Evolutionary conservation across 2,329 filamentous ascomycete genomes (phyloP).

Genomic region (Sarocladiaceae sp.): DNA sequence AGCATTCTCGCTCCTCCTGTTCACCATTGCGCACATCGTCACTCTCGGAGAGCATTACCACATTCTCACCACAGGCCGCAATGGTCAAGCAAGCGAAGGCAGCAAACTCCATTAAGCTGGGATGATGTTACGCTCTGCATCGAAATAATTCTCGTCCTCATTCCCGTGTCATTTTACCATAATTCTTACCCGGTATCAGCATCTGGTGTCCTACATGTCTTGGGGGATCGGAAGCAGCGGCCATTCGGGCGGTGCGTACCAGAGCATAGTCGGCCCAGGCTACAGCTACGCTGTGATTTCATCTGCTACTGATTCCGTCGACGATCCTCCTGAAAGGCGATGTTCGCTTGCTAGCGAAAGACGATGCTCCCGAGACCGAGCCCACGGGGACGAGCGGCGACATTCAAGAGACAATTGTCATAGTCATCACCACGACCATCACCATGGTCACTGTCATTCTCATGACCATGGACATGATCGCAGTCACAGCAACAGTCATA

Average conservation of each 20-base stretch:
- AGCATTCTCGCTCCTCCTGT: no score
- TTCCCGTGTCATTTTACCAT: no score
- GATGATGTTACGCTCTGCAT: neutral
- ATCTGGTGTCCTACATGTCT: no score
- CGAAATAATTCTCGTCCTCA: no score
- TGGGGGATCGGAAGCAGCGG: neutral
- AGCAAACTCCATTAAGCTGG: no score
- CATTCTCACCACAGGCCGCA: no score
- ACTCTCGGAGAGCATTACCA: no score
- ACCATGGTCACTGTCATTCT: neutral
- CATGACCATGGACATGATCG: neutral
- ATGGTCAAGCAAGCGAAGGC: no score
- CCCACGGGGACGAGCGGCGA: neutral
- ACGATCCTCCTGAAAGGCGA: neutral
- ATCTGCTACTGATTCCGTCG: neutral
- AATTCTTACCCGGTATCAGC: no score
- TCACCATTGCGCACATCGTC: no score
- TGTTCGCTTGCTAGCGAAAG: neutral
- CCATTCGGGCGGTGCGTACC: neutral
- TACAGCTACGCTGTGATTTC: conserved; percentile 5
- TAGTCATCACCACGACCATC: neutral
- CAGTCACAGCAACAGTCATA: neutral
- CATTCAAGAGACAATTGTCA: neutral
- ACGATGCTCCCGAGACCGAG: neutral
- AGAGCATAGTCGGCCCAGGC: conserved; percentile 1